phyloP scores from a whole-genome alignment of 164 flowering plant genomes.

The Echeveria elegans region DNA sequence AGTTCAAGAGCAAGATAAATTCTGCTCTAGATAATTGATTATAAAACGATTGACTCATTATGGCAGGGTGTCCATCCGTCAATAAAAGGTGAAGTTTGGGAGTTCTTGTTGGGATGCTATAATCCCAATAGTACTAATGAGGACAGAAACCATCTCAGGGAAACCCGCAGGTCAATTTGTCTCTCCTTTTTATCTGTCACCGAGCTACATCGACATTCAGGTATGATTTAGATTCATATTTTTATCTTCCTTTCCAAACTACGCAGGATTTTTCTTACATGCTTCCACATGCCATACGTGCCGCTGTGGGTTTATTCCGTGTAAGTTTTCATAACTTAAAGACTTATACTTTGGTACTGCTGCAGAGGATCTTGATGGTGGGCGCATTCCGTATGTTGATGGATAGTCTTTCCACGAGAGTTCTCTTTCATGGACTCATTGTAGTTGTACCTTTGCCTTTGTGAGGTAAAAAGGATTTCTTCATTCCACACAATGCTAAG shows the following conservation, averaged over 20 bases:
- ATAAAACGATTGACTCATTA: background rate
- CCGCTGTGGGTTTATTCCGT: too few relatives aligned
- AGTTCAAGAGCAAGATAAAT: background rate
- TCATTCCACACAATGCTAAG: too few relatives aligned
- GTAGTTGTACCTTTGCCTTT: too few relatives aligned
- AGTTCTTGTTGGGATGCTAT: slow-evolving; percentile 82
- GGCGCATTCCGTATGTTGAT: slow-evolving; percentile 91
- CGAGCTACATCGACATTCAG: slow-evolving; percentile 86
- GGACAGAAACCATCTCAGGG: slow-evolving; percentile 56
- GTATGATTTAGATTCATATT: slow-evolving; percentile 26
- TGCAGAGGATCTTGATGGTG: slow-evolving; percentile 87
- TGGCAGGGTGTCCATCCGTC: slow-evolving; percentile 85
- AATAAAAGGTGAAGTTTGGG: slow-evolving; percentile 83
- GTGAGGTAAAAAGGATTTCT: slow-evolving; percentile 54
- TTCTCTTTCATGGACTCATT: slow-evolving; percentile 77
- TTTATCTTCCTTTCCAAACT: background rate
- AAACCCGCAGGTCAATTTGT: slow-evolving; percentile 55
- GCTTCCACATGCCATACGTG: background rate
- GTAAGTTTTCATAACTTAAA: background rate
- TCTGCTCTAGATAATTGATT: background rate
- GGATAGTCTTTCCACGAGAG: slow-evolving; percentile 88
- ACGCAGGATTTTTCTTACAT: background rate
- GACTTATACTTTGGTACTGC: slow-evolving; percentile 9
- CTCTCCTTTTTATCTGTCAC: slow-evolving; percentile 61
- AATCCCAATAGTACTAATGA: slow-evolving; percentile 77